Evolutionary conservation across 345 rosid genomes (phyloP), one percentile per base, ranked within the genome.

Genomic region (Crucihimalaya himalaica): DNA sequence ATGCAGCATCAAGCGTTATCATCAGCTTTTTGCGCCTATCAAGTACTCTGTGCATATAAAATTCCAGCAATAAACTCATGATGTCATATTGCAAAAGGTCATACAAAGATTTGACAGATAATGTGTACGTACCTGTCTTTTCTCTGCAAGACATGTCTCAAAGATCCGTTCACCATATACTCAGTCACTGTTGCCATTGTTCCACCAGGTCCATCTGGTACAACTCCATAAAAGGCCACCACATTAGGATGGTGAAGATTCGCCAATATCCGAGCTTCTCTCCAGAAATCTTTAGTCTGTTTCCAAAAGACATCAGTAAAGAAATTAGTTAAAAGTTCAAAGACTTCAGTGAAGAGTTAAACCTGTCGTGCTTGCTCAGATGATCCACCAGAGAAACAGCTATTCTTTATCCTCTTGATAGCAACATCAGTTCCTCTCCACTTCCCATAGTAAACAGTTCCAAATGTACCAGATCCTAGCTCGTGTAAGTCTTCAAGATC

Each of bases 381-480:
- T 48, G 85, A 78, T 75, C 86, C 82, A 52, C 95, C 97, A 3
- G 82, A 79, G 71, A 94, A 94, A 77, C 96, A 89, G 53, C 93
- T 88, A 32, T 89, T 86, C 79, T 89, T 94, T 14, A 94, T 94
- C 72, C 96, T 82, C 81, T 94, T 91, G 63, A 94, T 89, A 67
- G 97, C 98, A 46, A 94, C 96, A 79, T 89, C 97, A 40, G 97
- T 91, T 62, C 98, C 98, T 75, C 96, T 88, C 97, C 98, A 94
- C 74, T 89, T 94, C 59, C 95, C 98, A 65, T 85, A 79, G 73
- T 87, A 89, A 27, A 94, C 97, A 19, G 97, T 89, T 78, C 97
- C 96, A 77, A 85, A 94, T 61, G 97, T 94, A 29, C 98, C 98
- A 0, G 97, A 89, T 42, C 98, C 98, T 25, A 94, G 78, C 80